phyloP scores from a whole-genome alignment of 176 grass and related monocot genomes.

The Ananas comosus region DNA sequence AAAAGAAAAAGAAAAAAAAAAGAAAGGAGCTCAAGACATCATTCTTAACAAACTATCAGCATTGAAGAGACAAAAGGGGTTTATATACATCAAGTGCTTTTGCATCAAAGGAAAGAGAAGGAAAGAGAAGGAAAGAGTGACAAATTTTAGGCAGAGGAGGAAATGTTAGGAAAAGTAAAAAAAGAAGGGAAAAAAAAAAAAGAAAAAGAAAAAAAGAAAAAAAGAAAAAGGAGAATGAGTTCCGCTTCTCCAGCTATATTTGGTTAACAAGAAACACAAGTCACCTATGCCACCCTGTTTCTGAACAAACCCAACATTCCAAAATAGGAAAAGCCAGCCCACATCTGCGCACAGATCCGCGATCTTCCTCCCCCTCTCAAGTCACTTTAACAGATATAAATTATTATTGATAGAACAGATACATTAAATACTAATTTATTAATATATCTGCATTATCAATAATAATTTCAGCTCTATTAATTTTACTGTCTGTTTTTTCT shows the following conservation, averaged over 20 bases:
- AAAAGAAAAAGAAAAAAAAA: too few species aligned
- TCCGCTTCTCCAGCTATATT: background rate
- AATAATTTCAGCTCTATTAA: too few species aligned
- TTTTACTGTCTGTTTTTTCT: too few species aligned
- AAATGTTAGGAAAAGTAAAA: too few species aligned
- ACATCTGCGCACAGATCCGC: background rate
- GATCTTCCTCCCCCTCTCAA: background rate
- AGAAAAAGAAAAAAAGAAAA: background rate
- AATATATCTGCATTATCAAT: too few species aligned
- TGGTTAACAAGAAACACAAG: background rate
- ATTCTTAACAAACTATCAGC: too few species aligned
- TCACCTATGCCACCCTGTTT: background rate
- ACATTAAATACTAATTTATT: background rate
- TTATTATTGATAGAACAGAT: background rate
- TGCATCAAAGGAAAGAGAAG: too few species aligned
- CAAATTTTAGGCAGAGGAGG: too few species aligned
- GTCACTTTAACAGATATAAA: background rate
- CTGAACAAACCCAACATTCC: background rate
- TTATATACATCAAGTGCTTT: too few species aligned
- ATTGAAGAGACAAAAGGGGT: too few species aligned
- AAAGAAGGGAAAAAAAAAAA: background rate
- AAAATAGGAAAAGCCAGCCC: background rate
- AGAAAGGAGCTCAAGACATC: too few species aligned
- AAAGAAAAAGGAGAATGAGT: background rate
- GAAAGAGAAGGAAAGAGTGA: too few species aligned